Percentiles rank a stretch among this genome's conserved stretches.
These are phyloP conservation scores for Crucibulum laeve DNA, from an alignment of 768 basidiomycete species.

Conservation along the genomic window DNA sequence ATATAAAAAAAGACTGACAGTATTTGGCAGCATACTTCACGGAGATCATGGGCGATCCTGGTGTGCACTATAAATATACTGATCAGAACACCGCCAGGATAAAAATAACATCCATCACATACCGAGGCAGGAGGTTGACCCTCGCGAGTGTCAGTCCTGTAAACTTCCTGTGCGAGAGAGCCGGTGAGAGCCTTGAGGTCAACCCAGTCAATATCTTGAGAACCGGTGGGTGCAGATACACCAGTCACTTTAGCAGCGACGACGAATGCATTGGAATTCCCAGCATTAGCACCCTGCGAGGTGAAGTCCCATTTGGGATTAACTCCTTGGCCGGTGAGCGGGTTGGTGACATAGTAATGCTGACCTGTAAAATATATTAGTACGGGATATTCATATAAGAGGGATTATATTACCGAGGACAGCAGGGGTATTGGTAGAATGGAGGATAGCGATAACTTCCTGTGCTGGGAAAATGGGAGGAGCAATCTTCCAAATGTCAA, in stretches of 20 bases:
- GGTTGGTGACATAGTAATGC: conserved; percentile 51
- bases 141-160: conserved; percentile 41
- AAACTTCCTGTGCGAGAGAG: conserved; percentile 39
- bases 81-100: neutral
- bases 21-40: conserved; percentile 45
- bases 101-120: neutral
- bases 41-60: conserved; percentile 29
- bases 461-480: conserved; percentile 11
- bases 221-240: conserved; percentile 28
- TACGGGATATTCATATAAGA: neutral
- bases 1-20: conserved; percentile 31
- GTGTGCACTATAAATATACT: conserved; percentile 19
- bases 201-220: conserved; percentile 48
- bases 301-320: conserved; percentile 52
- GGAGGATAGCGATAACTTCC: conserved; percentile 13
- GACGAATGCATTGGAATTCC: conserved; percentile 35
- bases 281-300: conserved; percentile 26
- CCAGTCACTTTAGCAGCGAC: conserved; percentile 33
- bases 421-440: conserved; percentile 6
- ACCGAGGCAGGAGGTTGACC: conserved; percentile 51
- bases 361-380: conserved; percentile 20
- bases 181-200: conserved; percentile 39
- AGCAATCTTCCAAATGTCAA: conserved; percentile 14
- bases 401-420: conserved; percentile 24
- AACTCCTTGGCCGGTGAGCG: conserved; percentile 32